Percentiles rank a stretch among this genome's conserved stretches.
Evolutionary conservation across 306 rosid species (phyloP).

Genomic region (Castanopsis chinensis): DNA sequence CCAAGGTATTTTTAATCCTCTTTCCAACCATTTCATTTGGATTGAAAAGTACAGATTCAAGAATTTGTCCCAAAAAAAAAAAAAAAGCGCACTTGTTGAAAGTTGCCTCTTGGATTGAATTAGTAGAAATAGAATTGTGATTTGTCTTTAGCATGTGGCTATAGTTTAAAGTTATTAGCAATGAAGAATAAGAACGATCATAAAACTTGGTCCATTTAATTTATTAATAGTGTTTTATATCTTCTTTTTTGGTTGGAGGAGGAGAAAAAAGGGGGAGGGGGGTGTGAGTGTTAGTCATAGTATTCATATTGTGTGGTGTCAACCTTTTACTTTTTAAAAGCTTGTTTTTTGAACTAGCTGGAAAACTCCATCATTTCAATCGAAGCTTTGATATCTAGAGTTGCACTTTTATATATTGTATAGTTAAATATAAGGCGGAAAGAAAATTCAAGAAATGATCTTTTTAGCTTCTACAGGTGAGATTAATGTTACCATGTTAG

Average conservation of each 20-base stretch:
- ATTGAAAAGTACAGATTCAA: not conserved
- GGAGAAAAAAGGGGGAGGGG: too few relatives aligned
- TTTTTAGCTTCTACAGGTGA: constrained; percentile 44
- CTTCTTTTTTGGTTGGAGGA: not conserved
- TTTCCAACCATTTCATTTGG: not conserved
- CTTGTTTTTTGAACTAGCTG: not conserved
- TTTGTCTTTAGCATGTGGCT: not conserved
- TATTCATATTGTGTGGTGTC: not conserved
- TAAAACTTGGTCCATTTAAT: not conserved
- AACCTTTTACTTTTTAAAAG: not conserved
- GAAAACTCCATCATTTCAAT: not conserved
- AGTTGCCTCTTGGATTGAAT: not conserved
- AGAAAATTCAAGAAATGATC: not conserved
- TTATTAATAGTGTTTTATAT: not conserved
- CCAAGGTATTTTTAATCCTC: constrained; percentile 62
- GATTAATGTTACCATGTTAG: constrained; percentile 13
- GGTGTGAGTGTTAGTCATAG: too few relatives aligned
- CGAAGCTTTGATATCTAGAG: not conserved
- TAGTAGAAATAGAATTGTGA: not conserved
- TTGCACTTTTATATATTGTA: not conserved
- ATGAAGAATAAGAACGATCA: not conserved
- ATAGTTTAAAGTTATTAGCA: not conserved
- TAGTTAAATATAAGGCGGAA: not conserved
- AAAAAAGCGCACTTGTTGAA: not conserved
- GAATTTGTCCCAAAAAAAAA: not conserved